These are phyloP conservation scores for Capsicum rhomboideum DNA, from an alignment of 257 asterid genomes.

Conservation along the genomic window DNA sequence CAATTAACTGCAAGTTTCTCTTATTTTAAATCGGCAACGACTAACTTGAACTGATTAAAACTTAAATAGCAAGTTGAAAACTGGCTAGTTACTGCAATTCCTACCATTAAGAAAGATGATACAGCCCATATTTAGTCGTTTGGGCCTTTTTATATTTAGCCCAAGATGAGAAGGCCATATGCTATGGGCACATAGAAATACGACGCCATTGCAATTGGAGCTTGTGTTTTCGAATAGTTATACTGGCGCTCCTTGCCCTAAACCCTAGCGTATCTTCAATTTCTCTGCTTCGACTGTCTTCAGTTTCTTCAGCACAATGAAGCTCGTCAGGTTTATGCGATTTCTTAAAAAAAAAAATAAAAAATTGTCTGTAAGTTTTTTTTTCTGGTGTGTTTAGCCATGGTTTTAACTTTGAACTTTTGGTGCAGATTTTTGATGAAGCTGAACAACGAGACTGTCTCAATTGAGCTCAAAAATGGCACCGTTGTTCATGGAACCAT, in stretches of 20 bases:
- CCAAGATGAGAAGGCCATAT: not conserved
- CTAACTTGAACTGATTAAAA: too few relatives aligned
- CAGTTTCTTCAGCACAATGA: not conserved
- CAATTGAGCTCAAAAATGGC: conserved; percentile 39
- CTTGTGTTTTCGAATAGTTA: not conserved
- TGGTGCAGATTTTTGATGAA: conserved; percentile 29
- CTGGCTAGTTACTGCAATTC: not conserved
- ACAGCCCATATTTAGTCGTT: not conserved
- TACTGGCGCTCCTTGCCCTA: not conserved
- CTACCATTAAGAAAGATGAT: not conserved
- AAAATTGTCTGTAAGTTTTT: too few relatives aligned
- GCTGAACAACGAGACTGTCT: conserved; percentile 38
- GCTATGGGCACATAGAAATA: not conserved
- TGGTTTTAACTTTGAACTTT: not conserved
- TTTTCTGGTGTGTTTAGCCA: not conserved
- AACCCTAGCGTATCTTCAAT: not conserved
- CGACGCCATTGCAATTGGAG: not conserved
- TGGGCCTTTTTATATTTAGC: not conserved
- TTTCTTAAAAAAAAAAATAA: too few relatives aligned
- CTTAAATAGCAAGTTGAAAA: not conserved
- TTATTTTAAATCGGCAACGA: too few relatives aligned
- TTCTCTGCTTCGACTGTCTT: not conserved
- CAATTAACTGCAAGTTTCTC: too few relatives aligned
- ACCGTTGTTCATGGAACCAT: conserved; percentile 40
- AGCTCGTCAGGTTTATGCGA: conserved; percentile 1